phyloP scores from a whole-genome alignment of 2,329 filamentous ascomycete species.

The Fusarium bactridioides region DNA sequence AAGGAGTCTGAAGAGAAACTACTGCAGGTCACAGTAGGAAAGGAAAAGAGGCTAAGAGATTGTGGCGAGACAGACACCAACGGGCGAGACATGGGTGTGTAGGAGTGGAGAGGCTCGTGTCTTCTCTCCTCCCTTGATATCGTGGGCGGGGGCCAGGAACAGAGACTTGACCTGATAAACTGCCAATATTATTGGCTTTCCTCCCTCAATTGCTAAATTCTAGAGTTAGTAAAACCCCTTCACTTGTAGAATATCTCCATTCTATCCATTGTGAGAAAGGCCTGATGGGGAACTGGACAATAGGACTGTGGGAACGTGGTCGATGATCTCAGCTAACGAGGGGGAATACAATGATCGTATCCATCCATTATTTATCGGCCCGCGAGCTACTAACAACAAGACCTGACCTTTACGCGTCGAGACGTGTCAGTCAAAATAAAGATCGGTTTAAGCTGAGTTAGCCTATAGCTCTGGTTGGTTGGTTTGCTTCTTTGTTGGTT shows the following conservation, averaged over 20 bases:
- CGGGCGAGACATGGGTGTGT: slow-evolving; percentile 24
- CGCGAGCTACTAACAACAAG: slow-evolving; percentile 8
- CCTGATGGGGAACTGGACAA: slow-evolving; percentile 6
- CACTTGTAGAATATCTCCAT: slow-evolving; percentile 5
- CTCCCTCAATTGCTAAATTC: slow-evolving; percentile 22
- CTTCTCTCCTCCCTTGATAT: slow-evolving; percentile 19
- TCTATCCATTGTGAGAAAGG: slow-evolving; percentile 10
- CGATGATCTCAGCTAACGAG: slow-evolving; percentile 1
- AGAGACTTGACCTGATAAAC: slow-evolving; percentile 25
- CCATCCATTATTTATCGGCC: slow-evolving; percentile 21
- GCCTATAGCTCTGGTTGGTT: neutral
- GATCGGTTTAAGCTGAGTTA: neutral
- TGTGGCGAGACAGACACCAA: slow-evolving; percentile 27
- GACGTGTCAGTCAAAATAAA: slow-evolving; percentile 22
- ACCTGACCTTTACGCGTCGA: slow-evolving; percentile 10
- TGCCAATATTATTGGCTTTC: slow-evolving; percentile 33
- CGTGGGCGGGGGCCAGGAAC: slow-evolving; percentile 2
- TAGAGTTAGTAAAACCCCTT: neutral
- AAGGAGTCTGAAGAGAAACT: slow-evolving; percentile 20
- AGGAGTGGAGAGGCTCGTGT: neutral
- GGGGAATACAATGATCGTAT: slow-evolving; percentile 14
- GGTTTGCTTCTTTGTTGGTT: neutral
- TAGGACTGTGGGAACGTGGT: slow-evolving; percentile 21
- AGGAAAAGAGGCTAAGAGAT: slow-evolving; percentile 4
- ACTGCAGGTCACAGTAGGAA: neutral